Base-by-base conservation (phyloP, 1,284 basidiomycete species). In the Pseudomicrostroma phylloplanum region DNA sequence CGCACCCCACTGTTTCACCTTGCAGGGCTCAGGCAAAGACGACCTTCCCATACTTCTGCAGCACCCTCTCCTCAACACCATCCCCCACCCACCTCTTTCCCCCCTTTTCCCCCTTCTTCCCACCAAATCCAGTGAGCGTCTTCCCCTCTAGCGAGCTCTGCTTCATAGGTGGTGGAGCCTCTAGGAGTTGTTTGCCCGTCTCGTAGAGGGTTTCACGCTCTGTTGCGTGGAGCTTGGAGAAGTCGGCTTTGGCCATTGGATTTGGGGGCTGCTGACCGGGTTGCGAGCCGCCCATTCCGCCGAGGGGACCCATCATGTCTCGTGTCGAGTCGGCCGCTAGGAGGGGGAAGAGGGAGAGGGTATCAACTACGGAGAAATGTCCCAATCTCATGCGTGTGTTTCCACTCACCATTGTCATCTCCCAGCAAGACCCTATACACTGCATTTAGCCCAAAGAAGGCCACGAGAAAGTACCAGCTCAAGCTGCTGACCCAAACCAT, bases 401-500 rank as follows among this genome's bases (percentile, higher is more conserved):
- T 94, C 92, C 85, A 36, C 30, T 36, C 4, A 36, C 30, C 30
- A 76, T 96, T 94, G 65, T 92, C 91, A 56, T 86, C 86, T 8
- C 96, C 96, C 62, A 98, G 87, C 59, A 98, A 86, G 60, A 97
- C 86, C 63, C 89, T 88, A 83, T 96, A 97, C 13, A 98, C 82
- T 17, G 93, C 92, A 76, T 96, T 97, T 63, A 98, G 83, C 59
- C 96, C 96, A 79, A 98, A 98, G 79, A 97, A 90, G 82, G 96
- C 97, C 4, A 54, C 51, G 72, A 98, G 86, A 81, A 99, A 98
- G 82, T 98, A 99, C 96, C 96, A 98, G 36, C 91, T 94, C 63
- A 98, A 83, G 11, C 93, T 96, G 13, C 94, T 97, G 40, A 98
- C 96, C 94, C 96, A 99, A 81, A 90, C 86, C 19, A 97, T 93